Conservation (phyloP, 768 basidiomycete species). For the Cystoderma amianthinum region DNA sequence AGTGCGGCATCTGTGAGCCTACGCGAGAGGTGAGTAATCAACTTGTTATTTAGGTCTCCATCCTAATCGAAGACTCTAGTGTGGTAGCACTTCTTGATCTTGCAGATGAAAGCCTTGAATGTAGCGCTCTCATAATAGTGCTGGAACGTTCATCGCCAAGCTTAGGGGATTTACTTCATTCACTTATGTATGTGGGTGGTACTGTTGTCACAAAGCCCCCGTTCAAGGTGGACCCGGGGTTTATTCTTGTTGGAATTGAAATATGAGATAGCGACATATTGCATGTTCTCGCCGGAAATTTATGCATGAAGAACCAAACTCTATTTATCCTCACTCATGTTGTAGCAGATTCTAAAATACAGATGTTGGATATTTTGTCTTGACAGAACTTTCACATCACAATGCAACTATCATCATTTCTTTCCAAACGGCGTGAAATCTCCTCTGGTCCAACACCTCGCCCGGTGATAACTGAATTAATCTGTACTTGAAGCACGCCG, state of each 20-base stretch:
- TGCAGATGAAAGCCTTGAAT: slow-evolving; percentile 78
- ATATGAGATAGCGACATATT: slow-evolving; percentile 32
- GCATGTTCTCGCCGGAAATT: not conserved
- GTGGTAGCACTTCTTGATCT: slow-evolving; percentile 84
- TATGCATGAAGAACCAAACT: not conserved
- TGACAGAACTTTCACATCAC: slow-evolving; percentile 49
- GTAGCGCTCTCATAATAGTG: slow-evolving; percentile 72
- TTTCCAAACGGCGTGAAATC: slow-evolving; percentile 47
- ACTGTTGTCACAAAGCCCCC: slow-evolving; percentile 77
- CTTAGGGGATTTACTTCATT: slow-evolving; percentile 73
- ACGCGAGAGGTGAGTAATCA: slow-evolving; percentile 62
- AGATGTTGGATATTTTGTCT: not conserved
- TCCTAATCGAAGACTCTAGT: slow-evolving; percentile 25
- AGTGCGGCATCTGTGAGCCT: slow-evolving; percentile 73
- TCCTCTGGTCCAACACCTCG: slow-evolving; percentile 48
- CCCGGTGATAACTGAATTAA: slow-evolving; percentile 31
- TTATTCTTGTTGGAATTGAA: slow-evolving; percentile 82
- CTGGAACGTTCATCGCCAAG: slow-evolving; percentile 68
- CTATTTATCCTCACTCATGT: slow-evolving; percentile 2
- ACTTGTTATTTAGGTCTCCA: slow-evolving; percentile 5
- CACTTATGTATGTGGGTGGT: slow-evolving; percentile 90
- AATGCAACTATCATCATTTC: slow-evolving; percentile 48
- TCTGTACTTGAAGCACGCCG: slow-evolving; percentile 78
- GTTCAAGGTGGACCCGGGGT: slow-evolving; percentile 69
- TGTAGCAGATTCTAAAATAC: too few relatives aligned